Base-by-base conservation (phyloP, 2,329 filamentous ascomycete genomes). In the Colletotrichum sp. region DNA sequence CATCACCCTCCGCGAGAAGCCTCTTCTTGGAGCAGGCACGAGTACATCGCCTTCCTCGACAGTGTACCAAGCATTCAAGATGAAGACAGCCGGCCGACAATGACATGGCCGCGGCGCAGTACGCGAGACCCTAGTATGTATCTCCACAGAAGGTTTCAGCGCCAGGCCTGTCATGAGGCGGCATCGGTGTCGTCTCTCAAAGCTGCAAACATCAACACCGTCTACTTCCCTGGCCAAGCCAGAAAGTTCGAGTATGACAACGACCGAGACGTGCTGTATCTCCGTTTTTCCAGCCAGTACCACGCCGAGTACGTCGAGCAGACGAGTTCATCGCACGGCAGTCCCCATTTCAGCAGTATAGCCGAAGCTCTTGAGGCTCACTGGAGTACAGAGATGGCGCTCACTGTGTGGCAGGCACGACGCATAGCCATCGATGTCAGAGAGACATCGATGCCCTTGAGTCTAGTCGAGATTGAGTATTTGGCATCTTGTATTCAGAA, bases 401-500 rank as follows among this genome's bases (percentile, higher is more conserved):
- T 78, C 30, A 78, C 81, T 5, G 55, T 83, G 28, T 77, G 77
- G 16, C 52, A 39, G 12, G 82, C 81, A 1, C 79, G 72, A 8
- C 81, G 76, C 26, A 66, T 83, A 28, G 82, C 82, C 3, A 75
- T 84, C 18, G 79, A 84, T 49, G 78, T 82, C 13, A 76, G 67
- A 5, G 81, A 83, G 36, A 79, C 78, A 34, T 78, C 12, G 77
- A 75, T 15, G 21, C 79, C 55, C 44, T 69, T 72, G 32, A 60
- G 59, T 12, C 73, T 77, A 13, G 80, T 81, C 6, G 82, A 84
- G 70, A 77, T 81, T 24, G 74, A 78, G 5, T 82, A 79, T 36
- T 77, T 84, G n/a, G 80, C 81, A 6, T 82, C 78, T 21, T 81
- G 79, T 39, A 70, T 83, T 15, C 80, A 83, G 18, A 77, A 78